phyloP scores from a whole-genome alignment of 495 filamentous ascomycete genomes.

The Aspergillus mulundensis region DNA sequence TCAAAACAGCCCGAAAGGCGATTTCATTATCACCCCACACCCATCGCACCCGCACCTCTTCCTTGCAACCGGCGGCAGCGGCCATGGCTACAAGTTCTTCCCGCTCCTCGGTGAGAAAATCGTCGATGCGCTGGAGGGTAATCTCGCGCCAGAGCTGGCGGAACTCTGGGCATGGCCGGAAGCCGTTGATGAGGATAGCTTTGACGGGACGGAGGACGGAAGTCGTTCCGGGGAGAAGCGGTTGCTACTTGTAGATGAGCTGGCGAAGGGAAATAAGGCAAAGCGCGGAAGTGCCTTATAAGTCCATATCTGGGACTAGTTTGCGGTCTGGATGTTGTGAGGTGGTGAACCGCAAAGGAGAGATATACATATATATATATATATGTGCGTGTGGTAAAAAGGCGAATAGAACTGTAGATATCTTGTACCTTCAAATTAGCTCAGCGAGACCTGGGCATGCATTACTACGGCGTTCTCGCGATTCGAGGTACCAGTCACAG shows the following conservation, averaged over 20 bases:
- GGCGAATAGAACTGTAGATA: neutral
- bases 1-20: conserved; percentile 51
- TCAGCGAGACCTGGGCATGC: too few relatives aligned
- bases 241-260: conserved; percentile 35
- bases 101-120: conserved; percentile 79
- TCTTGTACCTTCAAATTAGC: too few relatives aligned
- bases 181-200: conserved; percentile 25
- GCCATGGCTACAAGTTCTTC: conserved; percentile 87
- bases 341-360: neutral
- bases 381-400: neutral
- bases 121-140: conserved; percentile 60
- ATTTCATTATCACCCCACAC: conserved; percentile 79
- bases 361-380: neutral
- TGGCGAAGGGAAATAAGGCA: conserved; percentile 35
- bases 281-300: conserved; percentile 25
- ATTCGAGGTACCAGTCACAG: too few relatives aligned
- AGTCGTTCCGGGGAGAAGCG: conserved; percentile 28
- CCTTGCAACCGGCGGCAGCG: conserved; percentile 78
- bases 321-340: neutral
- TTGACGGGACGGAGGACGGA: conserved; percentile 57
- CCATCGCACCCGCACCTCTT: conserved; percentile 65
- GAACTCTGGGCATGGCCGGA: conserved; percentile 68
- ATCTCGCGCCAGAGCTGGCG: conserved; percentile 52
- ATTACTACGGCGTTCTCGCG: too few relatives aligned
- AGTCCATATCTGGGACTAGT: neutral